These are phyloP conservation scores for Esteya vermicola DNA, from an alignment of 2,329 filamentous ascomycete genomes.

Conservation along the genomic window DNA sequence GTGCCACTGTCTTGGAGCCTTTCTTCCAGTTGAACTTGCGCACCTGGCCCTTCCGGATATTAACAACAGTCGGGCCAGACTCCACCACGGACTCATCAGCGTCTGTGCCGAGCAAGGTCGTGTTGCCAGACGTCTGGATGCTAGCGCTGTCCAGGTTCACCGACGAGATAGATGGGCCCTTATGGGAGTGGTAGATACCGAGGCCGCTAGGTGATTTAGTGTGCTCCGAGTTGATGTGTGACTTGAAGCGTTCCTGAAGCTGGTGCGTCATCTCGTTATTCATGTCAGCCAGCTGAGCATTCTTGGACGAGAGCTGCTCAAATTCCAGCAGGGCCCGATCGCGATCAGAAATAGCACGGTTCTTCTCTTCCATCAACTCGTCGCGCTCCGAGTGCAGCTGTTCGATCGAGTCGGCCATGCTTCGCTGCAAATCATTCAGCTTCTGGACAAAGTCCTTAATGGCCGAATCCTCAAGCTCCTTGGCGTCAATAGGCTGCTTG, in stretches of 20 bases:
- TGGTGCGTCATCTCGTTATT: conserved; percentile 92
- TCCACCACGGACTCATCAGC: conserved; percentile 54
- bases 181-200: conserved; percentile 39
- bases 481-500: conserved; percentile 65
- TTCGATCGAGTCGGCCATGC: conserved; percentile 43
- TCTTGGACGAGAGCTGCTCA: conserved; percentile 86
- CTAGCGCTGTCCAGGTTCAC: conserved; percentile 37
- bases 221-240: conserved; percentile 40
- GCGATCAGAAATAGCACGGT: conserved; percentile 67
- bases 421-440: conserved; percentile 45
- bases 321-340: conserved; percentile 92
- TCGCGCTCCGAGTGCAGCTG: conserved; percentile 58
- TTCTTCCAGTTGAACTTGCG: conserved; percentile 99
- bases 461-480: conserved; percentile 73
- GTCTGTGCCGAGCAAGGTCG: conserved; percentile 45
- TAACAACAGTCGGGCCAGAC: conserved; percentile 80
- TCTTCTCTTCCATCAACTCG: conserved; percentile 71
- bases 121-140: conserved; percentile 37
- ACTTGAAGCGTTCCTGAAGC: conserved; percentile 87
- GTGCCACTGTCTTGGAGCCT: conserved; percentile 82
- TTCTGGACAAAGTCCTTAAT: conserved; percentile 83
- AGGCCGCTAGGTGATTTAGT: conserved; percentile 32
- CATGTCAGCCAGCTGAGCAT: conserved; percentile 83
- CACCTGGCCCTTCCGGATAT: conserved; percentile 83
- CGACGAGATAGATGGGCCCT: conserved; percentile 34